Evolutionary conservation across 1,139 yeast species (phyloP).

Genomic region (Candida freyschussii): DNA sequence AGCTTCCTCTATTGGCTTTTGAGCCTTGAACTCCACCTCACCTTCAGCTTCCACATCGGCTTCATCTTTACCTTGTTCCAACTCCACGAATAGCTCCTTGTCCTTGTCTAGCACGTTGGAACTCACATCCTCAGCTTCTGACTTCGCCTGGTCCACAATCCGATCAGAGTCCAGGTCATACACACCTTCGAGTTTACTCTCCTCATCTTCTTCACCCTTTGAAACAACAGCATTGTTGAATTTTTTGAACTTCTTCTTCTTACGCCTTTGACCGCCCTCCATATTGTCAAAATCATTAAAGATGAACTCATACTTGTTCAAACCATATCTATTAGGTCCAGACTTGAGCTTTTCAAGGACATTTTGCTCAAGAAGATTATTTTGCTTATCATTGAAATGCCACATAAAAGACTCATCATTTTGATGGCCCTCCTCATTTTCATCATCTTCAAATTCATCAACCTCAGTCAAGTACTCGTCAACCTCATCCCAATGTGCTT

Average conservation of each 20-base stretch:
- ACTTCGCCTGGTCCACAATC: conserved; percentile 14
- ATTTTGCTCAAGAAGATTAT: conserved; percentile 19
- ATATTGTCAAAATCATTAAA: conserved; percentile 18
- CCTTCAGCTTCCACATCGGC: conserved; percentile 26
- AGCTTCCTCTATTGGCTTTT: conserved; percentile 20
- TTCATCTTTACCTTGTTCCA: conserved; percentile 21
- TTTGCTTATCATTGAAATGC: conserved; percentile 16
- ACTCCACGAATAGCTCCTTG: conserved; percentile 27
- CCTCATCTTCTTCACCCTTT: conserved; percentile 5
- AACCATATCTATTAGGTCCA: conserved; percentile 21
- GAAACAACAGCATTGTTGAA: conserved; percentile 7
- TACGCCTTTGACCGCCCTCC: conserved; percentile 15
- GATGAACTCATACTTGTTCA: conserved; percentile 14
- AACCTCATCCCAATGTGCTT: conserved; percentile 35
- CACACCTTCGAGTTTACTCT: conserved; percentile 13
- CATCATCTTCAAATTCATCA: conserved; percentile 25
- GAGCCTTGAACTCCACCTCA: conserved; percentile 24
- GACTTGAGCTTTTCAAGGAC: conserved; percentile 17
- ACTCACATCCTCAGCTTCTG: conserved; percentile 8
- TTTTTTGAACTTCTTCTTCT: conserved; percentile 23
- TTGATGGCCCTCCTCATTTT: conserved; percentile 4
- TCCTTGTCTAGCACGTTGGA: conserved; percentile 19
- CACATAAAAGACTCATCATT: conserved; percentile 19
- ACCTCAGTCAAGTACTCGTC: conserved; percentile 31
- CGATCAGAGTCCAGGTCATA: conserved; percentile 21